phyloP scores from a whole-genome alignment of 495 filamentous ascomycete species.

The Achaetomiella virescens region DNA sequence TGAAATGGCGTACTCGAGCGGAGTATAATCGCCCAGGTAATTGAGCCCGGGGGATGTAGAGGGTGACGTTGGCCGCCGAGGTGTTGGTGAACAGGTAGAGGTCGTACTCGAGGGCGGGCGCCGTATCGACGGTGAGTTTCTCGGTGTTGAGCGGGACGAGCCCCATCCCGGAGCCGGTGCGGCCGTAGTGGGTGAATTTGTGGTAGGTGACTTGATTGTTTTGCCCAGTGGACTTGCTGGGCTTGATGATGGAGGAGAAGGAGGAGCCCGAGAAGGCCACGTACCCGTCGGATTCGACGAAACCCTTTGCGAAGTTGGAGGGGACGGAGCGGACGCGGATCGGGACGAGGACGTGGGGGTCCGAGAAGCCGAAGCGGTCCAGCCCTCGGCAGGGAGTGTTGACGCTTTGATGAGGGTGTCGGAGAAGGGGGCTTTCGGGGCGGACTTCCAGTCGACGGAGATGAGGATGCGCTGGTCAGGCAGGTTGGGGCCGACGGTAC shows the following conservation, averaged over 20 bases:
- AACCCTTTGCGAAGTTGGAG: constrained; percentile 51
- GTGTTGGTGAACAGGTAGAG: constrained; percentile 56
- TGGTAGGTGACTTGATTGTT: constrained; percentile 45
- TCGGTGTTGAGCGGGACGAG: constrained; percentile 48
- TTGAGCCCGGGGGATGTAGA: constrained; percentile 58
- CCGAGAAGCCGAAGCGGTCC: constrained; percentile 46
- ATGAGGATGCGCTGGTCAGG: constrained; percentile 54
- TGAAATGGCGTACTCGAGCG: constrained; percentile 55
- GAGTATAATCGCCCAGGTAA: constrained; percentile 50
- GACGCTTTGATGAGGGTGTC: constrained; percentile 49
- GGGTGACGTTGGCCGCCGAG: constrained; percentile 51
- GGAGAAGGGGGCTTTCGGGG: constrained; percentile 43
- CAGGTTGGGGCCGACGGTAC: constrained; percentile 45
- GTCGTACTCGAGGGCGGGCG: constrained; percentile 57
- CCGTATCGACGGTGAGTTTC: constrained; percentile 40
- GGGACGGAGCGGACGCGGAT: constrained; percentile 50
- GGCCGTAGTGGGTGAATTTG: constrained; percentile 49
- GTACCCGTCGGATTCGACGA: constrained; percentile 57
- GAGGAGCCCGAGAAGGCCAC: constrained; percentile 57
- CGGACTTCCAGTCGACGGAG: constrained; percentile 55
- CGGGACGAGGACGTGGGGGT: constrained; percentile 53
- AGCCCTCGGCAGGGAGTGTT: constrained; percentile 44
- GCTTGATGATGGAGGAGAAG: constrained; percentile 39
- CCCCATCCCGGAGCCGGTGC: constrained; percentile 53
- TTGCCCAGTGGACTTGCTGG: constrained; percentile 26